These are phyloP conservation scores for Ostreobium quekettii DNA, from an alignment of 139 green algal genomes.

Conservation along the genomic window DNA sequence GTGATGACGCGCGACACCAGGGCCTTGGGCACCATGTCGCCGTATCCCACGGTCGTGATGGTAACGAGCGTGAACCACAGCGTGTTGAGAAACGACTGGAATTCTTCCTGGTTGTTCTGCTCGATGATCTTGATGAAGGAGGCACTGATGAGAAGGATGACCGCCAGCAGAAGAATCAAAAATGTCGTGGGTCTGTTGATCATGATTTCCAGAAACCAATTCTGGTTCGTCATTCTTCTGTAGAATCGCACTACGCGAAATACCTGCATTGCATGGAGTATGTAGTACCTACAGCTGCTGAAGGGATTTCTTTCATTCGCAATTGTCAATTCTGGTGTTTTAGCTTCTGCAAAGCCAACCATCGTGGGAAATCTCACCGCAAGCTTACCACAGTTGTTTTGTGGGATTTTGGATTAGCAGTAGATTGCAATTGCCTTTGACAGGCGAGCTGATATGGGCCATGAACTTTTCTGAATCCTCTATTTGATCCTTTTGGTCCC, in stretches of 20 bases:
- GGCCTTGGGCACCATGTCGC: conserved; percentile 23
- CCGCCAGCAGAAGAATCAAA: conserved; percentile 15
- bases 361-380: too few relatives aligned
- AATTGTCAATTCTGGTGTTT: too few relatives aligned
- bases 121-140: conserved; percentile 26
- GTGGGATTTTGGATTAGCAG: too few relatives aligned
- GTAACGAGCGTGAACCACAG: conserved; percentile 27
- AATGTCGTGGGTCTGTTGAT: conserved; percentile 23
- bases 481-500: too few relatives aligned
- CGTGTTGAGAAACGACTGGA: conserved; percentile 15
- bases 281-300: too few relatives aligned
- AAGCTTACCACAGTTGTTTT: too few relatives aligned
- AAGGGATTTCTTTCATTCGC: too few relatives aligned
- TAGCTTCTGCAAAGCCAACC: too few relatives aligned
- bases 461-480: too few relatives aligned
- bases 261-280: conserved; percentile 9
- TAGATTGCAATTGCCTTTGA: too few relatives aligned
- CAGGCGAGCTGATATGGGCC: too few relatives aligned
- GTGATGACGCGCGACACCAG: conserved; percentile 21
- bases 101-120: conserved; percentile 19
- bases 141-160: conserved; percentile 17
- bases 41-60: conserved; percentile 28
- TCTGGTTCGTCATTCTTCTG: conserved; percentile 18
- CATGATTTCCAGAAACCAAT: conserved; percentile 24
- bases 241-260: conserved; percentile 24